Conservation (phyloP, 805 yeast species). For the Suhomyces sp. region DNA sequence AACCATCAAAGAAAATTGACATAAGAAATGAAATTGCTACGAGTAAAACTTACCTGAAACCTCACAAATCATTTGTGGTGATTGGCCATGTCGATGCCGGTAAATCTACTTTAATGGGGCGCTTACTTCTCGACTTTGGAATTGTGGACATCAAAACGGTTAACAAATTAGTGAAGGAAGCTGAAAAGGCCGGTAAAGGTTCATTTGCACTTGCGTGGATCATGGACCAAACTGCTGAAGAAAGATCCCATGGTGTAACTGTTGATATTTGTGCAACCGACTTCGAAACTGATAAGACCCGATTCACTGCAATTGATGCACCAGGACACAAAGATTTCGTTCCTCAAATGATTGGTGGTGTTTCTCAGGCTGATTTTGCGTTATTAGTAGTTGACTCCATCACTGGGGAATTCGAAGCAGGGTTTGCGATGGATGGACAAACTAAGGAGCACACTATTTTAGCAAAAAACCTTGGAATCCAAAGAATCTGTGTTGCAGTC, state of each 20-base stretch:
- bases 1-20: constrained; percentile 46
- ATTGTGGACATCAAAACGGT: constrained; percentile 65
- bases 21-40: constrained; percentile 37
- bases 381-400: constrained; percentile 68
- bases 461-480: constrained; percentile 67
- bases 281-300: constrained; percentile 54
- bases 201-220: constrained; percentile 87
- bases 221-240: constrained; percentile 78
- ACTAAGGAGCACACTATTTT: constrained; percentile 76
- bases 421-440: constrained; percentile 67
- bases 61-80: constrained; percentile 69
- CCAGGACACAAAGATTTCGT: constrained; percentile 84
- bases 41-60: constrained; percentile 41
- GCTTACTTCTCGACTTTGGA: constrained; percentile 65
- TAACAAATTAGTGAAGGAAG: constrained; percentile 61
- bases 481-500: constrained; percentile 56
- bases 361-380: constrained; percentile 75
- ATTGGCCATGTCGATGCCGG: constrained; percentile 90
- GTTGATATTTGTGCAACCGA: constrained; percentile 71
- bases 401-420: constrained; percentile 68
- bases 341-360: constrained; percentile 85
- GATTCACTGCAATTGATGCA: constrained; percentile 75
- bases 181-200: constrained; percentile 66
- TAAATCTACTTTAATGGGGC: constrained; percentile 76
- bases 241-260: constrained; percentile 74